Evolutionary conservation across 2,329 filamentous ascomycete genomes (phyloP).

Genomic region (Alternaria sp.): DNA sequence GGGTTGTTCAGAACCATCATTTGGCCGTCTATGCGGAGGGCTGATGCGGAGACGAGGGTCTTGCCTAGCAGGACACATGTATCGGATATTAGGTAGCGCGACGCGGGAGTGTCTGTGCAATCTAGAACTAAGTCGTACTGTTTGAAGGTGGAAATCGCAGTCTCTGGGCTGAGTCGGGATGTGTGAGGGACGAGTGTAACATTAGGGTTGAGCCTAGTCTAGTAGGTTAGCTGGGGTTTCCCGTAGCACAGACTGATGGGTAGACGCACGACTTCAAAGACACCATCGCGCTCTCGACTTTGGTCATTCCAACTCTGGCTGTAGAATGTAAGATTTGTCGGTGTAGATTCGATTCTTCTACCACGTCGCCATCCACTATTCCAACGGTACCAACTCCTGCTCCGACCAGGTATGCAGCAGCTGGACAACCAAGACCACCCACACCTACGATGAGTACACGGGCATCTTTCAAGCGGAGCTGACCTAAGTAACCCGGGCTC

Average conservation of each 20-base stretch:
- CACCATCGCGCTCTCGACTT: slow-evolving; percentile 74
- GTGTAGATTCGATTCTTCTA: slow-evolving; percentile 91
- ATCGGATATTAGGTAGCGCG: slow-evolving; percentile 92
- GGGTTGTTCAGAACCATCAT: slow-evolving; percentile 88
- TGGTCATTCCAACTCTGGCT: slow-evolving; percentile 72
- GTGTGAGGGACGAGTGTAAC: slow-evolving; percentile 69
- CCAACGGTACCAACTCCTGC: slow-evolving; percentile 85
- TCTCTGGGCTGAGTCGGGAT: slow-evolving; percentile 70
- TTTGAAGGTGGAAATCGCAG: slow-evolving; percentile 70
- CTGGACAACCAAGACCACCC: slow-evolving; percentile 89
- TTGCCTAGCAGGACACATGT: slow-evolving; percentile 80
- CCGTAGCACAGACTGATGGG: not conserved
- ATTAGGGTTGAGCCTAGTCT: slow-evolving; percentile 72
- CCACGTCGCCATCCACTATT: slow-evolving; percentile 83
- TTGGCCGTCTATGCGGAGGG: slow-evolving; percentile 87
- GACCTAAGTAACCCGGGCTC: slow-evolving; percentile 61
- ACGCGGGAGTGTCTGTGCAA: slow-evolving; percentile 92
- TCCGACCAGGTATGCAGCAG: slow-evolving; percentile 89
- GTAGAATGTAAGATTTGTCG: slow-evolving; percentile 85
- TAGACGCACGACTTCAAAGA: slow-evolving; percentile 53
- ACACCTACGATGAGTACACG: slow-evolving; percentile 83
- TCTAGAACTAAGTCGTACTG: slow-evolving; percentile 86
- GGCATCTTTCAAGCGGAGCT: slow-evolving; percentile 73
- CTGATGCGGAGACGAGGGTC: slow-evolving; percentile 86
- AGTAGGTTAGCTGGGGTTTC: slow-evolving; percentile 11